Evolutionary conservation across 2,329 filamentous ascomycete genomes (phyloP).

Genomic region (Aspergillus melleus): DNA sequence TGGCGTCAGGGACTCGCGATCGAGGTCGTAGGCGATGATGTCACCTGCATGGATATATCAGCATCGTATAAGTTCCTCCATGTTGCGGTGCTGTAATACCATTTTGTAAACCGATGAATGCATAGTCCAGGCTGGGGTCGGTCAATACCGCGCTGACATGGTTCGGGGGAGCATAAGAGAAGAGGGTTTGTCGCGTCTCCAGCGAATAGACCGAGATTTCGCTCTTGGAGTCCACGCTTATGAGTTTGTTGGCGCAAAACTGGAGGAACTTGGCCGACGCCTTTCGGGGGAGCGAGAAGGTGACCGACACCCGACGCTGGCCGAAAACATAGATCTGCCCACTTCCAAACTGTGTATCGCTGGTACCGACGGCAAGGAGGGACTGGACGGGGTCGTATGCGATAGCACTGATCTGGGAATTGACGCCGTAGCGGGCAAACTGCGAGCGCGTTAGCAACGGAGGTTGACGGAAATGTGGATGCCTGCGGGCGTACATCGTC

Average conservation of each 20-base stretch:
- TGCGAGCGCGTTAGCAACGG: constrained; percentile 21
- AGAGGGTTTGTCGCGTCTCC: constrained; percentile 64
- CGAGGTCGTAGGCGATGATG: constrained; percentile 88
- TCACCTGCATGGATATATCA: constrained; percentile 56
- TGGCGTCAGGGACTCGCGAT: constrained; percentile 71
- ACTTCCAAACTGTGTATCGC: constrained; percentile 78
- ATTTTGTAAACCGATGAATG: constrained; percentile 76
- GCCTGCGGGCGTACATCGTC: constrained; percentile 65
- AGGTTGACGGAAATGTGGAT: constrained; percentile 18
- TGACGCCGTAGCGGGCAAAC: constrained; percentile 77
- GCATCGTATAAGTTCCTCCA: not conserved
- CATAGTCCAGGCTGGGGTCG: constrained; percentile 92
- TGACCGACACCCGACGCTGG: constrained; percentile 74
- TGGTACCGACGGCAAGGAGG: constrained; percentile 86
- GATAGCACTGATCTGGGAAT: constrained; percentile 72
- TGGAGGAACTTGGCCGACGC: constrained; percentile 75
- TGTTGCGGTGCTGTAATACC: constrained; percentile 42
- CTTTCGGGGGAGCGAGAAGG: constrained; percentile 68
- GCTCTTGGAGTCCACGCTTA: constrained; percentile 82
- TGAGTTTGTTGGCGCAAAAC: constrained; percentile 81
- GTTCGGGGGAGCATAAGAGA: constrained; percentile 74
- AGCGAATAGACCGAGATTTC: constrained; percentile 84
- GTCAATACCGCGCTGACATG: constrained; percentile 72
- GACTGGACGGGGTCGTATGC: constrained; percentile 94
- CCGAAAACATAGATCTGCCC: constrained; percentile 91